Percentiles rank a stretch among this genome's conserved stretches.
phyloP scores from a whole-genome alignment of 257 asterid genomes.

The Penstemon davidsonii region DNA sequence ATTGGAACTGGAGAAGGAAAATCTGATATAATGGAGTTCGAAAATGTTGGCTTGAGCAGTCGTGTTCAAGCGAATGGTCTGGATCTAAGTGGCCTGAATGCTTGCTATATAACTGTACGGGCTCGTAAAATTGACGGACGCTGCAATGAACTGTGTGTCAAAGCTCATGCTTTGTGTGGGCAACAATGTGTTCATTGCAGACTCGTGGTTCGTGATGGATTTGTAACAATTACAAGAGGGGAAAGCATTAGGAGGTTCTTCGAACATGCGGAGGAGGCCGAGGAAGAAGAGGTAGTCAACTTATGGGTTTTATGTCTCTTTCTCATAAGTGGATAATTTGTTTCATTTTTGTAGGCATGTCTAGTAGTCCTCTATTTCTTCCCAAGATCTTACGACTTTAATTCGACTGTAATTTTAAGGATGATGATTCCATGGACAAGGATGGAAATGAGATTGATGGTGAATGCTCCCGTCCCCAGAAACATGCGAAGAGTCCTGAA shows the following conservation, averaged over 20 bases:
- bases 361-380: slow-evolving; percentile 1
- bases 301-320: slow-evolving; percentile 15
- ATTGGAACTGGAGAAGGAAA: slow-evolving; percentile 95
- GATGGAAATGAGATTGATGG: slow-evolving; percentile 90
- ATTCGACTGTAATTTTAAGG: slow-evolving; percentile 47
- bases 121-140: slow-evolving; percentile 92
- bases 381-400: slow-evolving; percentile 14
- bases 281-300: slow-evolving; percentile 94
- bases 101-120: slow-evolving; percentile 89
- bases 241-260: slow-evolving; percentile 80
- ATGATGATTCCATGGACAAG: slow-evolving; percentile 97
- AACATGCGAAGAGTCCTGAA: slow-evolving; percentile 99
- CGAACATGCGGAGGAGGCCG: slow-evolving; percentile 99
- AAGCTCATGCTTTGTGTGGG: slow-evolving; percentile 95
- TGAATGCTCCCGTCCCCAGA: slow-evolving; percentile 98
- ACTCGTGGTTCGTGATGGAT: slow-evolving; percentile 94
- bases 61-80: slow-evolving; percentile 84
- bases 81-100: slow-evolving; percentile 73
- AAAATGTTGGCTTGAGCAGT: slow-evolving; percentile 86
- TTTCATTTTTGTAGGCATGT: slow-evolving; percentile 4
- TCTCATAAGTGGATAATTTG: background rate
- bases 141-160: slow-evolving; percentile 76
- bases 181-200: slow-evolving; percentile 91
- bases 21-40: slow-evolving; percentile 84
- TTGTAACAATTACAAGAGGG: slow-evolving; percentile 75